A percentile compares a stretch with the other conserved stretches of the same genome.
Evolutionary conservation across 2,329 filamentous ascomycete species (phyloP).

Genomic region (Ampelomyces quisqualis): DNA sequence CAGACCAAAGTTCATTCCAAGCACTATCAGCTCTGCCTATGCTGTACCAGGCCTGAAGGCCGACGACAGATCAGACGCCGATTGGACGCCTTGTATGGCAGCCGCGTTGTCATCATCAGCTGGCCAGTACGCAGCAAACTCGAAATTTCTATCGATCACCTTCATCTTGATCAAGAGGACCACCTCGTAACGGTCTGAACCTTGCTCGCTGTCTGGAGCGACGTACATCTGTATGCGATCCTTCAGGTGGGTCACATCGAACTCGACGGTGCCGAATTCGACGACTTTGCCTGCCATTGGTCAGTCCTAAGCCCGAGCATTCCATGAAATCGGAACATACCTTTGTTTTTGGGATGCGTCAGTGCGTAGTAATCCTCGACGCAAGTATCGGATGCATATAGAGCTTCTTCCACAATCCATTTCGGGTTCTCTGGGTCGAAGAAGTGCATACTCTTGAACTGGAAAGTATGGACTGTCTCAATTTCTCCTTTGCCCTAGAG

Average conservation of each 20-base stretch:
- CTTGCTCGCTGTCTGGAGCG: not conserved
- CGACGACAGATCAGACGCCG: not conserved
- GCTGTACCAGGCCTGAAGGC: not conserved
- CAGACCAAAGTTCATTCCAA: no score
- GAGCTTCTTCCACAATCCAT: conserved; percentile 8
- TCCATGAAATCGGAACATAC: not conserved
- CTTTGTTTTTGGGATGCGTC: conserved; percentile 8
- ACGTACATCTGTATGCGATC: not conserved
- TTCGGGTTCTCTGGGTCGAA: not conserved
- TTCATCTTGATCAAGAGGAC: conserved; percentile 14
- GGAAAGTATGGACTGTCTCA: conserved; percentile 1
- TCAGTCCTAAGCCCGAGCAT: not conserved
- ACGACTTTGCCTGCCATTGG: conserved; percentile 5
- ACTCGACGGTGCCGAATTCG: conserved; percentile 11
- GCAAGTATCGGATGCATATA: conserved; percentile 14
- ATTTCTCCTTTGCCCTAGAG: conserved; percentile 1
- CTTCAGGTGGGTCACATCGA: conserved; percentile 11
- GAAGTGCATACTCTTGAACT: conserved; percentile 1
- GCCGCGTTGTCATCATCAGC: not conserved
- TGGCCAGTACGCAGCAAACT: conserved; percentile 12
- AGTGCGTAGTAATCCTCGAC: conserved; percentile 11
- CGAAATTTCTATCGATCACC: conserved; percentile 16
- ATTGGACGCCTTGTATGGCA: not conserved
- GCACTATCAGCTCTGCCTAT: no score
- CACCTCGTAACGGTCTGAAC: conserved; percentile 4